These are phyloP conservation scores for Neofusicoccum sp. DNA, from an alignment of 2,329 filamentous ascomycete species.

Conservation along the genomic window DNA sequence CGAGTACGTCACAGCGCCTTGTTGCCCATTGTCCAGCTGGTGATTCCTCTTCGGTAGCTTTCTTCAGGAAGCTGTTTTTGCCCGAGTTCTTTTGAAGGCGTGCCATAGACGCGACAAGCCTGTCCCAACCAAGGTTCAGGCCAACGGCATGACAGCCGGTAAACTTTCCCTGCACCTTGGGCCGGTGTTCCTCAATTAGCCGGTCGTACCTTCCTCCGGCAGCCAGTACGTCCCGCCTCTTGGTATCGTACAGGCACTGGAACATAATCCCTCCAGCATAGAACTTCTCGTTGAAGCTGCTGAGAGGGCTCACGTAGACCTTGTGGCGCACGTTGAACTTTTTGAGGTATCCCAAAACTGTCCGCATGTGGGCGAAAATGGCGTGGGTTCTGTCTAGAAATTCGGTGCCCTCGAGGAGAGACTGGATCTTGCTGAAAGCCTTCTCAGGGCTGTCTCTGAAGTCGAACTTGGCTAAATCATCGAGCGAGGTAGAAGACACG, in stretches of 20 bases:
- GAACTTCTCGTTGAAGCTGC: slow-evolving; percentile 87
- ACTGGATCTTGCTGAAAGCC: slow-evolving; percentile 62
- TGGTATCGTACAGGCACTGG: slow-evolving; percentile 84
- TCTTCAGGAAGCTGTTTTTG: slow-evolving; percentile 62
- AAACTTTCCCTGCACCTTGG: slow-evolving; percentile 59
- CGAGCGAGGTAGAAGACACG: slow-evolving; percentile 82
- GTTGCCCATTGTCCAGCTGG: slow-evolving; percentile 37
- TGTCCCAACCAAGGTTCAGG: slow-evolving; percentile 87
- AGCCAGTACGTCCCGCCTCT: slow-evolving; percentile 78
- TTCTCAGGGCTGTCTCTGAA: slow-evolving; percentile 77
- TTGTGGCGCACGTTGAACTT: slow-evolving; percentile 73
- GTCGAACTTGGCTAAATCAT: slow-evolving; percentile 87
- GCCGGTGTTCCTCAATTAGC: slow-evolving; percentile 79
- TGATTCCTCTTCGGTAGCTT: slow-evolving; percentile 60
- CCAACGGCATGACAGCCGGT: slow-evolving; percentile 73
- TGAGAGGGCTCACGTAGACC: slow-evolving; percentile 79
- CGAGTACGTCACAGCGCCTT: slow-evolving; percentile 76
- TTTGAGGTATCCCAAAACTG: slow-evolving; percentile 73
- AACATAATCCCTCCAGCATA: slow-evolving; percentile 80
- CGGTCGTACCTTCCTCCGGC: slow-evolving; percentile 92
- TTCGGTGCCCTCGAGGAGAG: slow-evolving; percentile 55
- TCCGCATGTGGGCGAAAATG: slow-evolving; percentile 73
- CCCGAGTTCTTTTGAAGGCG: slow-evolving; percentile 50
- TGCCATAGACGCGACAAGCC: slow-evolving; percentile 63
- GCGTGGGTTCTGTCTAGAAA: slow-evolving; percentile 52